Percentiles rank a stretch among this genome's conserved stretches.
phyloP scores from a whole-genome alignment of 257 asterid species.

The Lycium ferocissimum region DNA sequence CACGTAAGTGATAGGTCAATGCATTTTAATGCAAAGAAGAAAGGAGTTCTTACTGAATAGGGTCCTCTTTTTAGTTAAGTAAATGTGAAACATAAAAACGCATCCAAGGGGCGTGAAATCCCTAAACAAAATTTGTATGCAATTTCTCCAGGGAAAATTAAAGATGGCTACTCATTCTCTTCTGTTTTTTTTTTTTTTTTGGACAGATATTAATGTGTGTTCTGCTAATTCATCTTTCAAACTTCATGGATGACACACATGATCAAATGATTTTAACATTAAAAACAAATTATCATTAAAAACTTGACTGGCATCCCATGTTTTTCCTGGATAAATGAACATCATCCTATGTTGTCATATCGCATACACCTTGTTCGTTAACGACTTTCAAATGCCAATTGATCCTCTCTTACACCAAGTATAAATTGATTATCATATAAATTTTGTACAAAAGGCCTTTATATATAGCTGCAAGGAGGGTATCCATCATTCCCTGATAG shows the following conservation, averaged over 20 bases:
- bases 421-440: not conserved
- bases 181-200: not conserved
- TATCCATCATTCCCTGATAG: slow-evolving; percentile 13
- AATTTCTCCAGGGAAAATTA: not conserved
- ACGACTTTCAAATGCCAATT: slow-evolving; percentile 9
- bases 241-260: not conserved
- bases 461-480: not conserved
- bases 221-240: not conserved
- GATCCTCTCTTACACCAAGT: slow-evolving; percentile 20
- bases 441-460: not conserved
- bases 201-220: not conserved
- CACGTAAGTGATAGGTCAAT: not conserved
- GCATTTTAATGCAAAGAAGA: not conserved
- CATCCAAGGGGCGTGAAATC: not conserved
- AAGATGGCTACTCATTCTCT: not conserved
- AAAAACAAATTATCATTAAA: not conserved
- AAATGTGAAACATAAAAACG: not conserved
- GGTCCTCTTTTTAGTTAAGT: not conserved
- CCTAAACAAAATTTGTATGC: not conserved
- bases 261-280: not conserved
- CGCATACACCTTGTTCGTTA: not conserved
- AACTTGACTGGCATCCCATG: slow-evolving; percentile 10
- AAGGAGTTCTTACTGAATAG: not conserved
- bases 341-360: not conserved
- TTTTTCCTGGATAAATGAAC: slow-evolving; percentile 15